Percentiles rank a stretch among this genome's conserved stretches.
Evolutionary conservation across 208 protist genomes (phyloP).

Genomic region (Trichomonas vaginalis): DNA sequence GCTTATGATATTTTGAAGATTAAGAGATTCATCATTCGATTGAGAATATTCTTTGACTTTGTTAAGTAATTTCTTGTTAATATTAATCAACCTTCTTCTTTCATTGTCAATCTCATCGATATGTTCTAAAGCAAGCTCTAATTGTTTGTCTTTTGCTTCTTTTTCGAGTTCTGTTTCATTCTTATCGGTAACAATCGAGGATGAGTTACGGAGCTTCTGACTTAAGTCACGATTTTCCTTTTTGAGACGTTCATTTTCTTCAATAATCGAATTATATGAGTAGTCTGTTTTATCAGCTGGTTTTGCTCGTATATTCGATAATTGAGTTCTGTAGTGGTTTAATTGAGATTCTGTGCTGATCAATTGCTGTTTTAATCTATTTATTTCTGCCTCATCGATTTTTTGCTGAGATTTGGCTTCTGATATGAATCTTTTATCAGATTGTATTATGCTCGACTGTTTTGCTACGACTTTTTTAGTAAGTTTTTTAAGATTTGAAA

Average conservation of each 20-base stretch:
- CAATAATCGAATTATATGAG: background rate
- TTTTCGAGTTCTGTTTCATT: background rate
- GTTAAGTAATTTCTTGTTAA: background rate
- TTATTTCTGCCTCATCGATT: background rate
- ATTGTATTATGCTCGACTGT: background rate
- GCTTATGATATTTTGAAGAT: background rate
- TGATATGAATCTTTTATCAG: background rate
- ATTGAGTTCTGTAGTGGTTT: background rate
- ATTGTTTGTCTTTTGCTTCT: background rate
- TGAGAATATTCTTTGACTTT: background rate
- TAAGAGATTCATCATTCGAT: background rate
- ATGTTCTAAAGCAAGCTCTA: background rate
- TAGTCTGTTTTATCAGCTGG: background rate
- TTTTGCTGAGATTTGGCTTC: background rate
- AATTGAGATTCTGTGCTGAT: background rate
- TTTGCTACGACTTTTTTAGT: background rate
- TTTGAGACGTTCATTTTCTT: background rate
- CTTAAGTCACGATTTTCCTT: background rate
- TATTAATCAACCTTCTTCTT: background rate
- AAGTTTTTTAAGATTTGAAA: background rate
- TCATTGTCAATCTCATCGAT: background rate
- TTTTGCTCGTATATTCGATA: background rate
- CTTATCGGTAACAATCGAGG: background rate
- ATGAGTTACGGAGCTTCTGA: background rate
- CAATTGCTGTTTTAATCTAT: background rate